Evolutionary conservation across 2,329 filamentous ascomycete genomes (phyloP).

Genomic region (Aspergillus terreus): DNA sequence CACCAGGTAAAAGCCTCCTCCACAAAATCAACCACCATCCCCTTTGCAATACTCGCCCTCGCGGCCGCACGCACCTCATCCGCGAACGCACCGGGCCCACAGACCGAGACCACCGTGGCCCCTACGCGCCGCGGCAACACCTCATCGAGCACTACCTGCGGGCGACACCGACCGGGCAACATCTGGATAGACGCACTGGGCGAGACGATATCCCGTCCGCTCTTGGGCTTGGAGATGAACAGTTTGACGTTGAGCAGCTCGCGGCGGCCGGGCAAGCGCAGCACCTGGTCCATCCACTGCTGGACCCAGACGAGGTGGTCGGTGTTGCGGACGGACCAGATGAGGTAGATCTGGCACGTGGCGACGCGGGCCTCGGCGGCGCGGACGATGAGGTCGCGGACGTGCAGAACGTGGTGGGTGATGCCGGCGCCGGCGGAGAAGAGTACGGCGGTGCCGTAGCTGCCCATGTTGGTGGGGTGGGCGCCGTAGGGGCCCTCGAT

Average conservation of each 20-base stretch:
- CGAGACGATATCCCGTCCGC: constrained; percentile 51
- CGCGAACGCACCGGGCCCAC: constrained; percentile 60
- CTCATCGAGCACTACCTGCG: constrained; percentile 54
- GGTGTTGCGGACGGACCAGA: constrained; percentile 60
- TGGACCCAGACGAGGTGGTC: constrained; percentile 63
- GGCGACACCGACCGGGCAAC: constrained; percentile 57
- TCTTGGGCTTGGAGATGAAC: constrained; percentile 60
- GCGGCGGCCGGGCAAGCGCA: constrained; percentile 56
- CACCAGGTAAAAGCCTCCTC: constrained; percentile 66
- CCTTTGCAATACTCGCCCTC: constrained; percentile 48
- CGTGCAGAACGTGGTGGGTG: constrained; percentile 61
- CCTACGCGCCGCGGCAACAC: constrained; percentile 55
- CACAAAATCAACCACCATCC: constrained; percentile 57
- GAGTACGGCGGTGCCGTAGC: constrained; percentile 62
- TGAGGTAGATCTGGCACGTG: constrained; percentile 57
- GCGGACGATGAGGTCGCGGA: constrained; percentile 55
- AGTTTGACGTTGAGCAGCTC: constrained; percentile 59
- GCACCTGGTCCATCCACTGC: constrained; percentile 63
- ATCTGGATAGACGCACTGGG: constrained; percentile 59
- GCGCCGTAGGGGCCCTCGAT: constrained; percentile 64
- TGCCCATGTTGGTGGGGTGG: constrained; percentile 53
- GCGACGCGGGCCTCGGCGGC: constrained; percentile 52
- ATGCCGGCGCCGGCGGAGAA: constrained; percentile 66
- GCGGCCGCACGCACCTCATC: constrained; percentile 58
- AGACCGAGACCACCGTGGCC: constrained; percentile 60